Evolutionary conservation across 169 alveolate genomes (phyloP).

Genomic region (Babesia bigemina): DNA sequence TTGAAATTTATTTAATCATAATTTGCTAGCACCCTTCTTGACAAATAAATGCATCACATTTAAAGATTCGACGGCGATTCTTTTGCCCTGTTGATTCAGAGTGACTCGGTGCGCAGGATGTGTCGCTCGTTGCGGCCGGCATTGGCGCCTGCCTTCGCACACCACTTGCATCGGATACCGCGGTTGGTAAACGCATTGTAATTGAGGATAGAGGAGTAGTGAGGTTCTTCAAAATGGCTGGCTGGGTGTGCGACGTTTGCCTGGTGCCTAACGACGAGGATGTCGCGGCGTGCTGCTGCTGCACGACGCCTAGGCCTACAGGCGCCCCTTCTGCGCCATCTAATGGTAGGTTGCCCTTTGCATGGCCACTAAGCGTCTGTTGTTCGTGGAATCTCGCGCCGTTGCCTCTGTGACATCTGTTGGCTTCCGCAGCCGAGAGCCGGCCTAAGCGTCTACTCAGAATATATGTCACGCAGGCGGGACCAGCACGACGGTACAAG

Average conservation of each 20-base stretch:
- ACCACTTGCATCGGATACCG: too few relatives aligned
- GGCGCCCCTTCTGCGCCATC: not conserved
- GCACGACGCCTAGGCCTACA: slow-evolving; percentile 40
- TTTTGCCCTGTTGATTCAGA: too few relatives aligned
- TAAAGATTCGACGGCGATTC: too few relatives aligned
- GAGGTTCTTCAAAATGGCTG: slow-evolving; percentile 3
- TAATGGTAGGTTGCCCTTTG: not conserved
- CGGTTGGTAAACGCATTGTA: too few relatives aligned
- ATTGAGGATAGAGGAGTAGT: too few relatives aligned
- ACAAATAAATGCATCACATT: too few relatives aligned
- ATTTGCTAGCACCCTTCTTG: too few relatives aligned
- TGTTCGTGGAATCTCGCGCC: too few relatives aligned
- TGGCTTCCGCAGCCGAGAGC: not conserved
- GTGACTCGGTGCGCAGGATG: too few relatives aligned
- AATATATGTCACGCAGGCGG: not conserved
- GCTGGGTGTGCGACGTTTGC: slow-evolving; percentile 65
- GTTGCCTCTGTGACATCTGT: not conserved
- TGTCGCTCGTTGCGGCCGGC: too few relatives aligned
- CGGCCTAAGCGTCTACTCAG: not conserved
- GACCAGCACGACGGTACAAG: not conserved
- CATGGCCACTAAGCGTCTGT: not conserved
- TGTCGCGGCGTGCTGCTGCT: slow-evolving; percentile 53
- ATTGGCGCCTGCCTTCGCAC: too few relatives aligned
- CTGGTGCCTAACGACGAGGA: slow-evolving; percentile 56
- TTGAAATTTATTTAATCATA: too few relatives aligned